Evolutionary conservation across 2,329 filamentous ascomycete species (phyloP).

Genomic region (Penicillium sp.): DNA sequence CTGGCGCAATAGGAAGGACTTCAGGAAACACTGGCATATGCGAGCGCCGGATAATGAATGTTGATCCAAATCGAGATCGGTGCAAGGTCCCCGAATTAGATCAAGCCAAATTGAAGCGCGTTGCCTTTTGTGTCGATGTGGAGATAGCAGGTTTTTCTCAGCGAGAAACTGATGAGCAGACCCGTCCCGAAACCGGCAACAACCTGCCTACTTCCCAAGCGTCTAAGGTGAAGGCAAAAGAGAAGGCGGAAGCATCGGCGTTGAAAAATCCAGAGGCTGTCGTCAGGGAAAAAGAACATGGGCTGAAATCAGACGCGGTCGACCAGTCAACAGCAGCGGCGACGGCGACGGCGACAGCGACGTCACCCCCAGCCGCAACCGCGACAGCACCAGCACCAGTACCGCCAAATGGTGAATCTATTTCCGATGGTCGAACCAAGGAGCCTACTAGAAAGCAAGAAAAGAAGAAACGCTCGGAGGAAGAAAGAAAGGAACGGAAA

Average conservation of each 20-base stretch:
- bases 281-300: constrained; percentile 51
- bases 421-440: constrained; percentile 27
- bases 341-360: constrained; percentile 12
- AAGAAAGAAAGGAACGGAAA: constrained; percentile 86
- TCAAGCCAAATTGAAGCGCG: constrained; percentile 74
- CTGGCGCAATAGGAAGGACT: constrained; percentile 49
- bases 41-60: constrained; percentile 76
- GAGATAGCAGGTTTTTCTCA: constrained; percentile 87
- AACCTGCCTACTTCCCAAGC: constrained; percentile 1
- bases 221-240: constrained; percentile 50
- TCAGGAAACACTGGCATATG: constrained; percentile 66
- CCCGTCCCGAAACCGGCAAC: constrained; percentile 1
- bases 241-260: constrained; percentile 69
- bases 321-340: constrained; percentile 12
- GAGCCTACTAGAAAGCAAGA: constrained; percentile 73
- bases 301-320: neutral
- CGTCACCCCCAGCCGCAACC: constrained; percentile 18
- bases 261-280: constrained; percentile 59
- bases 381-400: neutral
- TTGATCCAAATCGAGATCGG: constrained; percentile 74
- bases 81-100: constrained; percentile 77
- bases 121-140: constrained; percentile 95
- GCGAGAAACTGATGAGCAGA: constrained; percentile 60
- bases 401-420: constrained; percentile 25
- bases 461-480: constrained; percentile 93